A percentile compares a stretch with the other conserved stretches of the same genome.
Conservation (phyloP, 108 stramenopile genomes). For the Parietichytrium sp. region DNA sequence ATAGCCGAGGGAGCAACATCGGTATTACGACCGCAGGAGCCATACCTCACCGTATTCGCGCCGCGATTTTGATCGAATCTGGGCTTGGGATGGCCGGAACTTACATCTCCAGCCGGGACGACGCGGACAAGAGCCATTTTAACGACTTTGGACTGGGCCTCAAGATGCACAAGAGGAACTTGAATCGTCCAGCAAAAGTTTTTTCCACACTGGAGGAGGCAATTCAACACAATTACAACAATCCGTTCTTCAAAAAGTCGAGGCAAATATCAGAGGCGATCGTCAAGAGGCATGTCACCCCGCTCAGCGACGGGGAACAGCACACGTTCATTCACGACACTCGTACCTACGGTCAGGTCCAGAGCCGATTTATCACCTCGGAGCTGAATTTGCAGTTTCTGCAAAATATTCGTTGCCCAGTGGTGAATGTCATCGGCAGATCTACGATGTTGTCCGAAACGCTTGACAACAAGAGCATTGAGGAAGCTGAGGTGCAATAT, state of each 20-base stretch:
- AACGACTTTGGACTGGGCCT: neutral
- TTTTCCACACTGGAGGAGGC: neutral
- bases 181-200: neutral
- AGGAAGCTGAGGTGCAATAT: neutral
- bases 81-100: slow-evolving; percentile 28
- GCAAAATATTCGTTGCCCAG: neutral
- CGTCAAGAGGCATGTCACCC: neutral
- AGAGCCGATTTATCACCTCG: neutral
- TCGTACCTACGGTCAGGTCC: slow-evolving; percentile 29
- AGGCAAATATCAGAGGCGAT: neutral
- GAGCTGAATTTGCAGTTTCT: neutral
- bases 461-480: neutral
- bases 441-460: neutral
- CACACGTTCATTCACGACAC: slow-evolving; percentile 9
- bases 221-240: neutral
- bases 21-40: neutral
- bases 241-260: slow-evolving; percentile 20
- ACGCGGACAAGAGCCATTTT: neutral
- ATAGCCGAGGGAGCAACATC: neutral
- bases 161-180: neutral
- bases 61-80: neutral
- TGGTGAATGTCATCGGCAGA: neutral
- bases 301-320: neutral
- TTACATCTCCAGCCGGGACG: neutral
- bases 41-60: slow-evolving; percentile 19